Percentiles rank a stretch among this genome's conserved stretches.
Evolutionary conservation across 176 grass and related monocot species (phyloP).

Genomic region (Melocanna baccifera): DNA sequence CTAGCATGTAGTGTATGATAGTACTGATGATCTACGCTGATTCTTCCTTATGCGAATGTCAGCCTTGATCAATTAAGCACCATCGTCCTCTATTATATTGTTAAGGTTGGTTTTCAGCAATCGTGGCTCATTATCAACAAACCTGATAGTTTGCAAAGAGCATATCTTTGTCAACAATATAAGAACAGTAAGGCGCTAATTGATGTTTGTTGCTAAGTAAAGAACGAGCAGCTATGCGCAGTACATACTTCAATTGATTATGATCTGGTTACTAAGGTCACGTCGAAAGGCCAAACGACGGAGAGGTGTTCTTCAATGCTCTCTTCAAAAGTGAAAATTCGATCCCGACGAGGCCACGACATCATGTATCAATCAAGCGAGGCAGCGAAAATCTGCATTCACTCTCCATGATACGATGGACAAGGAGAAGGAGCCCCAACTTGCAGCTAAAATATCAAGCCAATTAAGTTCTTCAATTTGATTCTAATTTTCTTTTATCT

Average conservation of each 20-base stretch:
- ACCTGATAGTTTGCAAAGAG: neutral
- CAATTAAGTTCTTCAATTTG: neutral
- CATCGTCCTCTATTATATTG: neutral
- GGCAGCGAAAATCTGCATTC: neutral
- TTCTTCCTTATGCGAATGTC: neutral
- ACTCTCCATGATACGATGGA: neutral
- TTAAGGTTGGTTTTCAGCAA: neutral
- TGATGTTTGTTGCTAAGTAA: neutral
- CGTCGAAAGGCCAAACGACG: neutral
- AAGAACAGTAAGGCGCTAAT: neutral
- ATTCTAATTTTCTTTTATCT: neutral
- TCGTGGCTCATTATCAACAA: neutral
- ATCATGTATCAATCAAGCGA: neutral
- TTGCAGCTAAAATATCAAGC: neutral
- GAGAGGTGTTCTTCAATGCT: neutral
- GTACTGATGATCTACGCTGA: neutral
- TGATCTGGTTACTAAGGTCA: neutral
- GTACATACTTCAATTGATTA: neutral
- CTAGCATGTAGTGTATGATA: neutral
- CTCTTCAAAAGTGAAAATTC: neutral
- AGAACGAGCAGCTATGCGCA: neutral
- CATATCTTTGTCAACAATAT: neutral
- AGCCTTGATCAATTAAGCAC: neutral
- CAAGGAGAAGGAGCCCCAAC: neutral
- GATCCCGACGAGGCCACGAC: neutral